Evolutionary conservation across 306 rosid genomes (phyloP).

Genomic region (Quercus suber): DNA sequence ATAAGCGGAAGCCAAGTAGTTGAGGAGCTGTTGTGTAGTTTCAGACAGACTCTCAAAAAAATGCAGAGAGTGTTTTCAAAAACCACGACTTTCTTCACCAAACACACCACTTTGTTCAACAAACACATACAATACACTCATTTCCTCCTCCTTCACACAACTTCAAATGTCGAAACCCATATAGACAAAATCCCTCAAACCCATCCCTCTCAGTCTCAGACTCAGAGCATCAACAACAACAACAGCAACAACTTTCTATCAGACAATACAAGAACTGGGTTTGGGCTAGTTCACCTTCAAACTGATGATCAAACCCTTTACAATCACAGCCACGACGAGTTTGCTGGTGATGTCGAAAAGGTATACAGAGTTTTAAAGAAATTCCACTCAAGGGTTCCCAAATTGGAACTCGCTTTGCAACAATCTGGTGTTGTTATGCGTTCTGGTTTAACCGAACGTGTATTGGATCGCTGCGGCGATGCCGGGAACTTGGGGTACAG

Average conservation of each 20-base stretch:
- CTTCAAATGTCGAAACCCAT: conserved; percentile 4
- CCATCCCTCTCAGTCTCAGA: conserved; percentile 13
- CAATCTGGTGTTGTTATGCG: conserved; percentile 70
- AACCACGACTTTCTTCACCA: conserved; percentile 20
- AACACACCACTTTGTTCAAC: conserved; percentile 16
- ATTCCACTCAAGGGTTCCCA: conserved; percentile 75
- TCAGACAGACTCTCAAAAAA: neutral
- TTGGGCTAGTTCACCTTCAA: conserved; percentile 43
- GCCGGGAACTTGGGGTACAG: conserved; percentile 85
- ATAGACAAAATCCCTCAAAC: conserved; percentile 24
- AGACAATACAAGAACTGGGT: conserved; percentile 13
- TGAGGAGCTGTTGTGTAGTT: too few species aligned
- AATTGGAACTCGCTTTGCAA: conserved; percentile 72
- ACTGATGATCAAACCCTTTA: conserved; percentile 1
- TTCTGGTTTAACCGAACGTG: conserved; percentile 68
- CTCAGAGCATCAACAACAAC: neutral
- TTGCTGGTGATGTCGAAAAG: conserved; percentile 69
- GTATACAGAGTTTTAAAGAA: conserved; percentile 62
- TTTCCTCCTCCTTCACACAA: conserved; percentile 12
- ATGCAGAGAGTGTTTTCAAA: conserved; percentile 43
- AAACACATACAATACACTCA: neutral
- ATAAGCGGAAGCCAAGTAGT: too few species aligned
- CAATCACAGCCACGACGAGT: conserved; percentile 43
- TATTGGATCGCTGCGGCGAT: conserved; percentile 77
- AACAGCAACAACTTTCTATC: neutral